Evolutionary conservation across 768 basidiomycete species (phyloP).

Genomic region (Russula lepida): DNA sequence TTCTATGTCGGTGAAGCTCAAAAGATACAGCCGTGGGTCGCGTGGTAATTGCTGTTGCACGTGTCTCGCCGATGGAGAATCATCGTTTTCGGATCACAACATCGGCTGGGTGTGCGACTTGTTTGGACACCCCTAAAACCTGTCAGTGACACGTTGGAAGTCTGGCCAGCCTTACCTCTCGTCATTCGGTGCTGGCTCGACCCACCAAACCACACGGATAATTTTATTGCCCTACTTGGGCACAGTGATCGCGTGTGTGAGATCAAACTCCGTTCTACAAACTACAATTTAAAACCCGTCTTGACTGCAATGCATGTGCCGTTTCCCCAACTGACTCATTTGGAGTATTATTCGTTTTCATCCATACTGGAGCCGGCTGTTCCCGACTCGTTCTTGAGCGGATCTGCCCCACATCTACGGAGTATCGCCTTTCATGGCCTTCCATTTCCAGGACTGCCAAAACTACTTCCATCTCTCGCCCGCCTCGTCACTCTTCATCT

Average conservation of each 20-base stretch:
- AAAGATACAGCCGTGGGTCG: too few relatives aligned
- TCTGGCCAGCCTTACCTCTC: background rate
- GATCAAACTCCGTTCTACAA: background rate
- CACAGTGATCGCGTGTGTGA: background rate
- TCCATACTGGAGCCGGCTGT: background rate
- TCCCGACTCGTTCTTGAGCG: background rate
- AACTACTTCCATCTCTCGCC: background rate
- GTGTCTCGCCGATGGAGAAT: background rate
- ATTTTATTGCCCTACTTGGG: background rate
- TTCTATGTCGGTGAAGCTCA: background rate
- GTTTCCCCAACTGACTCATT: background rate
- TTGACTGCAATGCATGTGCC: too few relatives aligned
- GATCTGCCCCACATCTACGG: background rate
- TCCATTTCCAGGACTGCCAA: background rate
- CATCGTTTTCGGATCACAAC: background rate
- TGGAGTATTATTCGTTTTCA: too few relatives aligned
- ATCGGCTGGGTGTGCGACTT: background rate
- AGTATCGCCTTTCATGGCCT: background rate
- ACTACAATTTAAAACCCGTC: too few relatives aligned
- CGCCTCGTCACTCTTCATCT: background rate
- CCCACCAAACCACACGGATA: background rate
- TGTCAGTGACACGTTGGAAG: background rate
- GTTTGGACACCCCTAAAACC: background rate
- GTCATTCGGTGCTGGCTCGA: background rate
- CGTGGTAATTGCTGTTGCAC: background rate